Conservation (phyloP, 345 rosid species). For the Brassica nigra region DNA sequence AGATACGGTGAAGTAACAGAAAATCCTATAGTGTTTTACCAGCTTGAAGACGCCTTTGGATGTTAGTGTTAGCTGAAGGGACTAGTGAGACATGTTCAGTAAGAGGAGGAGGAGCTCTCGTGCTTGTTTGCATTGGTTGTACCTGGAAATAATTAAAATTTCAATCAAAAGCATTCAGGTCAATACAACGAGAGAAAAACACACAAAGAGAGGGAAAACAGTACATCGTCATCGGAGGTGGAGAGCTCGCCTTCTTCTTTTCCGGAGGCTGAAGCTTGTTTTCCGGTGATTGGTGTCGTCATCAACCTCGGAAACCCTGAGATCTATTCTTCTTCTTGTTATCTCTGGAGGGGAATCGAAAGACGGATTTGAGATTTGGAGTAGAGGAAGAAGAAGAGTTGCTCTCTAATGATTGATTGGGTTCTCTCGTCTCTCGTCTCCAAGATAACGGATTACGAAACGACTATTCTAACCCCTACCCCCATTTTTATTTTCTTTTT, state of each 20-base stretch:
- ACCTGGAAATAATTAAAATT: slow-evolving; percentile 35
- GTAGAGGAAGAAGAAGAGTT: neutral
- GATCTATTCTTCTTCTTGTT: neutral
- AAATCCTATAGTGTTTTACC: slow-evolving; percentile 39
- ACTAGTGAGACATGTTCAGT: slow-evolving; percentile 7
- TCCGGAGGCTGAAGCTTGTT: slow-evolving; percentile 18
- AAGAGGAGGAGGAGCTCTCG: slow-evolving; percentile 41
- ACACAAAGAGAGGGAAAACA: neutral
- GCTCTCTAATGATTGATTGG: neutral
- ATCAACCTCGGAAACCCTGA: neutral
- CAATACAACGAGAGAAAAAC: neutral
- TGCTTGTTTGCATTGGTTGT: slow-evolving; percentile 39
- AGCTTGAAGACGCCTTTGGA: slow-evolving; percentile 46
- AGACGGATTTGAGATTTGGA: neutral
- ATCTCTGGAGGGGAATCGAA: neutral
- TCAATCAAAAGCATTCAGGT: too few relatives aligned
- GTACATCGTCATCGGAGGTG: slow-evolving; percentile 63
- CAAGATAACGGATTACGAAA: slow-evolving; percentile 12
- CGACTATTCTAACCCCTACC: slow-evolving; percentile 28
- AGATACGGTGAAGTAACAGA: neutral
- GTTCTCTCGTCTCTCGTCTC: neutral
- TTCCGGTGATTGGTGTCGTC: slow-evolving; percentile 34
- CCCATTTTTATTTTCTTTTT: neutral
- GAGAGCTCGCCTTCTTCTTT: slow-evolving; percentile 94
- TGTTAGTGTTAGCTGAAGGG: slow-evolving; percentile 35